phyloP scores from a whole-genome alignment of 2,329 filamentous ascomycete genomes.

The Beauveria caledonica region DNA sequence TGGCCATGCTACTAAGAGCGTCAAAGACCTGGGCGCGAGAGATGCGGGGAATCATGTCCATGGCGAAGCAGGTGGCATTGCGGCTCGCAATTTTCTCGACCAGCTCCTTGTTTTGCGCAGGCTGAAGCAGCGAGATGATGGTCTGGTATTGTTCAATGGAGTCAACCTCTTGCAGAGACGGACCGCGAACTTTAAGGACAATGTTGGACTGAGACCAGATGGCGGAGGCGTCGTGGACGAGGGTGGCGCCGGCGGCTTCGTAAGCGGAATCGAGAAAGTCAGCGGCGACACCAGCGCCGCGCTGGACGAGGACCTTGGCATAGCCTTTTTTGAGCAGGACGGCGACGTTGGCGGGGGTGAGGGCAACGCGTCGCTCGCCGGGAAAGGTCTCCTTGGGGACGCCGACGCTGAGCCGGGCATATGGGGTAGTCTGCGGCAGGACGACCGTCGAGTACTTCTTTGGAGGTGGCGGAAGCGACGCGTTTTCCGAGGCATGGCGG shows the following conservation, averaged over 20 bases:
- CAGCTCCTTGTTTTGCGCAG: conserved; percentile 67
- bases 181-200: conserved; percentile 74
- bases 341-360: conserved; percentile 76
- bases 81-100: conserved; percentile 64
- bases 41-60: conserved; percentile 89
- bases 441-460: conserved; percentile 32
- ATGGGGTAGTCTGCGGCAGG: conserved; percentile 48
- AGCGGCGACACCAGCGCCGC: conserved; percentile 68
- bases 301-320: conserved; percentile 66
- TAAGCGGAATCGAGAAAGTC: conserved; percentile 74
- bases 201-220: conserved; percentile 72
- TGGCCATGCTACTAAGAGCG: conserved; percentile 85
- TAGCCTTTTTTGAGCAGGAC: conserved; percentile 82
- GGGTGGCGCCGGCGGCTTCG: conserved; percentile 65
- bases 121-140: conserved; percentile 76
- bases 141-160: conserved; percentile 61
- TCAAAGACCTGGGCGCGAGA: conserved; percentile 85
- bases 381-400: conserved; percentile 72
- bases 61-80: conserved; percentile 72
- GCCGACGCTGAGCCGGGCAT: conserved; percentile 65
- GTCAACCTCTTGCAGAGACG: conserved; percentile 61
- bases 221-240: conserved; percentile 58
- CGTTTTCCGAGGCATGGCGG: conserved; percentile 30
- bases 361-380: conserved; percentile 72
- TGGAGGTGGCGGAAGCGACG: conserved; percentile 13